Conservation (phyloP, 768 basidiomycete genomes). For the Chalciporus sphaerocephalus region DNA sequence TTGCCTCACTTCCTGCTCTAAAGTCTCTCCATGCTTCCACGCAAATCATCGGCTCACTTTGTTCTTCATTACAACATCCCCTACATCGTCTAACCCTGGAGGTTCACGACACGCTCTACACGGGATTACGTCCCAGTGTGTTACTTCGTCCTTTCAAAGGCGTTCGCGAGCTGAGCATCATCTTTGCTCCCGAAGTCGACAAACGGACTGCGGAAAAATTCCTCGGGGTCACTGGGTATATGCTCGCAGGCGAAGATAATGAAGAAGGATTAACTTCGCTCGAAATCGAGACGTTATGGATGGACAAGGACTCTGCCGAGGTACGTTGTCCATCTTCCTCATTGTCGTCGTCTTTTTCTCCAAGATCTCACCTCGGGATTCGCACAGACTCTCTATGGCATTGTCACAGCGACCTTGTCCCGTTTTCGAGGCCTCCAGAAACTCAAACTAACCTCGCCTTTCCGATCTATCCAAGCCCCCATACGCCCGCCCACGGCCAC, state of each 20-base stretch:
- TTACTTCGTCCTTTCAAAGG: constrained; percentile 27
- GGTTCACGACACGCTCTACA: constrained; percentile 27
- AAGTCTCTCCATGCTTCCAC: constrained; percentile 27
- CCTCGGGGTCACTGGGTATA: constrained; percentile 22
- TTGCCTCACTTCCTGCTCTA: constrained; percentile 22
- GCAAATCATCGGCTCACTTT: constrained; percentile 18
- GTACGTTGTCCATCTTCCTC: constrained; percentile 4
- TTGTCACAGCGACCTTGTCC: constrained; percentile 30
- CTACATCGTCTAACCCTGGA: constrained; percentile 23
- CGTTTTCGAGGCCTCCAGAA: constrained; percentile 27
- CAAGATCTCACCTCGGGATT: not conserved
- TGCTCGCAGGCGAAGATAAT: constrained; percentile 15
- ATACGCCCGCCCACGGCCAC: constrained; percentile 4
- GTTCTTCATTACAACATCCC: constrained; percentile 11
- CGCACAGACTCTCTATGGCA: constrained; percentile 25
- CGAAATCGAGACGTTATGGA: constrained; percentile 29
- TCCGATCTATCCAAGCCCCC: constrained; percentile 24
- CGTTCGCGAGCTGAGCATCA: constrained; percentile 26
- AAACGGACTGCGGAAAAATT: constrained; percentile 32
- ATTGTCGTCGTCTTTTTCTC: not conserved
- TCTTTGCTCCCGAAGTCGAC: constrained; percentile 31
- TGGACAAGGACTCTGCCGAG: constrained; percentile 27
- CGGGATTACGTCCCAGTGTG: constrained; percentile 25
- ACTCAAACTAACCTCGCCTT: constrained; percentile 31
- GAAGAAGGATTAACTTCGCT: constrained; percentile 16